Conservation (phyloP, 2,329 filamentous ascomycete species). For the Penicillium crustosum region DNA sequence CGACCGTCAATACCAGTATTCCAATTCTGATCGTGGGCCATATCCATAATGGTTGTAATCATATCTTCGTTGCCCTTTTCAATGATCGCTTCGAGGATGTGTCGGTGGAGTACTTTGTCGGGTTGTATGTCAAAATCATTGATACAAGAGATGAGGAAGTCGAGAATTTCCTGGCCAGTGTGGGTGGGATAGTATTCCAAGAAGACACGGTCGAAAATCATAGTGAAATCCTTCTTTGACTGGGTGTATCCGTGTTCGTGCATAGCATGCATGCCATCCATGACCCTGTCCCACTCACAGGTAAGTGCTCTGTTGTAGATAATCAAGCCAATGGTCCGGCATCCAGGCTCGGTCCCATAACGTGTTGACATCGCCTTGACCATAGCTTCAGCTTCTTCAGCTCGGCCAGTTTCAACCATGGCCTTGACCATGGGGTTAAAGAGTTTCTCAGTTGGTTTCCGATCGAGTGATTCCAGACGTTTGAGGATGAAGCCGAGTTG, state of each 20-base stretch:
- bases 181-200: constrained; percentile 44
- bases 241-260: constrained; percentile 34
- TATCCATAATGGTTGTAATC: constrained; percentile 32
- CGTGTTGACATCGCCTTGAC: constrained; percentile 36
- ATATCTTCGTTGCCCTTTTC: constrained; percentile 39
- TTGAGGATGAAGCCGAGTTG: constrained; percentile 35
- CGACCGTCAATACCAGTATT: constrained; percentile 32
- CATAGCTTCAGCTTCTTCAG: constrained; percentile 37
- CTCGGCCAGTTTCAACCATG: constrained; percentile 39
- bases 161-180: constrained; percentile 33
- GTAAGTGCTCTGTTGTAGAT: constrained; percentile 38
- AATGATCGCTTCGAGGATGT: constrained; percentile 42
- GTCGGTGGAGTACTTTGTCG: constrained; percentile 41
- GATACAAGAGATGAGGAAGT: constrained; percentile 39
- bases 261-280: constrained; percentile 40
- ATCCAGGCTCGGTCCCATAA: constrained; percentile 32
- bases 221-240: constrained; percentile 30
- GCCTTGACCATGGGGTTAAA: constrained; percentile 44
- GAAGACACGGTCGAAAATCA: constrained; percentile 43
- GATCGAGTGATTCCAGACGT: constrained; percentile 30
- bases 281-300: constrained; percentile 44
- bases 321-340: constrained; percentile 40
- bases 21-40: constrained; percentile 36
- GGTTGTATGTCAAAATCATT: constrained; percentile 39
- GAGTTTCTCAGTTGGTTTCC: constrained; percentile 38